Conservation (phyloP, 2,329 filamentous ascomycete genomes). For the Exophiala calicioides region DNA sequence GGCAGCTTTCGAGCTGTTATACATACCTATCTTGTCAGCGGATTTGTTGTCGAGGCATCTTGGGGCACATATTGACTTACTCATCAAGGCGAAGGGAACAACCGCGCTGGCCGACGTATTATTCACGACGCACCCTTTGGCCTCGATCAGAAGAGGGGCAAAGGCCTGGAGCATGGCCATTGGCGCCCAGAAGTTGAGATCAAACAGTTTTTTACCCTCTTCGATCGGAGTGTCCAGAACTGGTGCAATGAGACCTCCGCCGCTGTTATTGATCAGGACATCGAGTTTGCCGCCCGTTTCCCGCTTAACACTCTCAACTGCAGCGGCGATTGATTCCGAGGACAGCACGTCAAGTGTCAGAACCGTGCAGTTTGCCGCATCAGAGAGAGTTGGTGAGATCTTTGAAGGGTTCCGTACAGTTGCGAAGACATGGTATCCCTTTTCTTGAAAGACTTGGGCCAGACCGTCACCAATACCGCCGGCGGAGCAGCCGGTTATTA, state of each 20-base stretch:
- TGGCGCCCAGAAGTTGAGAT: conserved; percentile 46
- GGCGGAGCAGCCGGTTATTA: conserved; percentile 37
- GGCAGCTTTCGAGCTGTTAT: conserved; percentile 25
- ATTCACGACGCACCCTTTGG: conserved; percentile 33
- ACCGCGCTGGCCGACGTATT: conserved; percentile 30
- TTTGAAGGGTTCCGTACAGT: conserved; percentile 43
- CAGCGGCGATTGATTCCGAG: conserved; percentile 15
- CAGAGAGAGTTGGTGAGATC: conserved; percentile 33
- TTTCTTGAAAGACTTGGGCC: conserved; percentile 39
- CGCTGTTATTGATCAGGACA: conserved; percentile 52
- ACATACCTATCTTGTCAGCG: no score
- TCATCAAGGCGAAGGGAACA: conserved; percentile 19
- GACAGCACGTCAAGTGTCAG: conserved; percentile 36
- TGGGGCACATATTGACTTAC: no score
- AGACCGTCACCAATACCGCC: conserved; percentile 47
- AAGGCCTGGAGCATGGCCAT: conserved; percentile 41
- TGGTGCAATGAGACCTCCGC: conserved; percentile 35
- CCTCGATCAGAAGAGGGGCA: conserved; percentile 34
- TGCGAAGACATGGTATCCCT: conserved; percentile 44
- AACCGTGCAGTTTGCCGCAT: conserved; percentile 31
- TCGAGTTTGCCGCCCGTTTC: conserved; percentile 41
- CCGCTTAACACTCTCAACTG: conserved; percentile 30
- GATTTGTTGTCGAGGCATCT: no score
- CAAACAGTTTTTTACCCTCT: conserved; percentile 41
- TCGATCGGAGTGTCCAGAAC: conserved; percentile 34